A percentile compares a stretch with the other conserved stretches of the same genome.
Evolutionary conservation across 345 rosid genomes (phyloP).

Genomic region (Anacardium occidentale): DNA sequence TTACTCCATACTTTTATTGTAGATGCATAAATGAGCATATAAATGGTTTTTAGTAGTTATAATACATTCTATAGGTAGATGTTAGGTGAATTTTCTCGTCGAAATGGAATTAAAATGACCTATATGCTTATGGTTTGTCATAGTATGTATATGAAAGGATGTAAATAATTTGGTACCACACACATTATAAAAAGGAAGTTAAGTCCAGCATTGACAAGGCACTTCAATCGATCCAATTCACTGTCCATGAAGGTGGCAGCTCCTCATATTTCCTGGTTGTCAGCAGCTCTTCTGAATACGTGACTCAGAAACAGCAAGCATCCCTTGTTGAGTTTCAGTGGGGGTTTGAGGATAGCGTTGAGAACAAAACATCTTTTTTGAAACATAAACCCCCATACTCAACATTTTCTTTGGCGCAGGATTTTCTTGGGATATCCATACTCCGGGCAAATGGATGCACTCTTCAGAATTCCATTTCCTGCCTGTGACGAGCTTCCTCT

Average conservation of each 20-base stretch:
- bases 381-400: constrained; percentile 75
- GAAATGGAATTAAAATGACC: constrained; percentile 13
- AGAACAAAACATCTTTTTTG: constrained; percentile 37
- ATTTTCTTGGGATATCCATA: constrained; percentile 58
- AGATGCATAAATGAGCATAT: too few relatives aligned
- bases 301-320: constrained; percentile 21
- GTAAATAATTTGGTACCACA: not conserved
- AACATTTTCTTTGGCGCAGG: constrained; percentile 97
- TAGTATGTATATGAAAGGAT: constrained; percentile 1
- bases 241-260: constrained; percentile 10
- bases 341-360: constrained; percentile 45
- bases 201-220: constrained; percentile 20
- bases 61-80: not conserved
- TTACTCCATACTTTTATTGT: not conserved
- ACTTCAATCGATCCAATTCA: constrained; percentile 11
- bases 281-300: constrained; percentile 18
- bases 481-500: constrained; percentile 64
- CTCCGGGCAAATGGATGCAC: constrained; percentile 66
- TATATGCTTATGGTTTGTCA: not conserved
- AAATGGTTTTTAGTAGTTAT: not conserved
- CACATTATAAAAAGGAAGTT: constrained; percentile 6
- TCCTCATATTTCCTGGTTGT: not conserved
- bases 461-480: constrained; percentile 55
- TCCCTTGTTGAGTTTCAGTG: constrained; percentile 47
- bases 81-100: not conserved